Base-by-base conservation (phyloP, 2,329 filamentous ascomycete species). In the Beauveria bassiana region DNA sequence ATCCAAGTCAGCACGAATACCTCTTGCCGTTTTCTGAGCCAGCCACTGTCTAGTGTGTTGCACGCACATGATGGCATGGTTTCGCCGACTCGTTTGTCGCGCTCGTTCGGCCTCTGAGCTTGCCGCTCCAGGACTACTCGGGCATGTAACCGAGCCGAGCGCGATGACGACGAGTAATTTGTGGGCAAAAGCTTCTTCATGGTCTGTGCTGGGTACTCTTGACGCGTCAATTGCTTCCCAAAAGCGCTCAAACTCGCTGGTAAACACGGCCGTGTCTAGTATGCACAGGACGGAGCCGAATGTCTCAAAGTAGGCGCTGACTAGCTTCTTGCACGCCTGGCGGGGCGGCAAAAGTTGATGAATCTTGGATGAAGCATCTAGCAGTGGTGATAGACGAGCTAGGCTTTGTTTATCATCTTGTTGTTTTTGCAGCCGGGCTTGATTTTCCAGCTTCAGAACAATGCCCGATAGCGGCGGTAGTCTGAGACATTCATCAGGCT, bases 141-240 rank as follows among this genome's bases (percentile, higher is more conserved):
- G 61, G 3, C 68, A 67, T 10, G 65, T 65, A 3, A 75, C 72
- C 10, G 80, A 77, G 1, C 81, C 83, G 43, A 85, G 78, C 1
- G 83, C 81, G 18, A 85, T 68, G 0, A 83, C 74, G 3, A 85
- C 71, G 65, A 83, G 82, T 14, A 85, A 62, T 62, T 81, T 81
- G 28, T 82, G 74, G 7, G 83, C 64, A 59, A 84, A 84, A 0
- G 68, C 69, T 8, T 67, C 70, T 55, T 75, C 72, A 26, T 47
- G 42, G 2, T 69, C 61, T 0, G 63, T 47, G 47, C 10, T 63
- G 18, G n/a, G 20, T 4, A n/a, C 9, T 22, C 8, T n/a, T 2
- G 26, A n/a, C 2, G 8, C n/a, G 5, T 22, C 28, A 3, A 65
- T 1, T 63, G 61, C 69, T 14, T 69, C 65, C 76, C 76, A 79